Conservation (phyloP, 352 stramenopile species). For the Phytophthora agathidicida region DNA sequence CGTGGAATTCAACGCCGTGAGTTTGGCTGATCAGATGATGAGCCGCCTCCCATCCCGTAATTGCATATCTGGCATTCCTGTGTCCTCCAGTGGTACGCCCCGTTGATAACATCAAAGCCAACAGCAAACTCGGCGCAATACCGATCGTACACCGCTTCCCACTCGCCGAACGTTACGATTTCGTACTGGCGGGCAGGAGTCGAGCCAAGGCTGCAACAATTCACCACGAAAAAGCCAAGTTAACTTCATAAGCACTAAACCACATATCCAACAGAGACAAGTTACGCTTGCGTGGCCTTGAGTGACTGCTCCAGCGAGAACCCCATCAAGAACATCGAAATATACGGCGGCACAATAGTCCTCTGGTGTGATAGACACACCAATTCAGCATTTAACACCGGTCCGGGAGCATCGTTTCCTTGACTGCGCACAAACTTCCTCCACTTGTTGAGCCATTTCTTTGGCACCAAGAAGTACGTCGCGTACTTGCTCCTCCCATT, state of each 20-base stretch:
- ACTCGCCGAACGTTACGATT: conserved; percentile 83
- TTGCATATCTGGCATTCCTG: conserved; percentile 83
- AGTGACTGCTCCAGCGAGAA: conserved; percentile 83
- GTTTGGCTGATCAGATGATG: conserved; percentile 52
- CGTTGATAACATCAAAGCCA: conserved; percentile 79
- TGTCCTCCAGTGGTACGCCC: conserved; percentile 85
- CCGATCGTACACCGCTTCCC: conserved; percentile 78
- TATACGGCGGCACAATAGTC: conserved; percentile 81
- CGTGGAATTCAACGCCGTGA: conserved; percentile 34
- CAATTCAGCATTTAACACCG: conserved; percentile 83
- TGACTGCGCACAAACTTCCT: conserved; percentile 75
- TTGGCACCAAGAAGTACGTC: conserved; percentile 83
- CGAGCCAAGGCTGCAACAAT: conserved; percentile 46
- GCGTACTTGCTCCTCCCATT: conserved; percentile 52
- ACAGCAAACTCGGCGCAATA: conserved; percentile 86
- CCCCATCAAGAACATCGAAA: conserved; percentile 87
- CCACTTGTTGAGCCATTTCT: conserved; percentile 87
- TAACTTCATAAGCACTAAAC: neutral
- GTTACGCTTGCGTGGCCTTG: conserved; percentile 73
- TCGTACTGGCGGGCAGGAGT: conserved; percentile 78
- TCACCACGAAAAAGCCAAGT: conserved; percentile 1
- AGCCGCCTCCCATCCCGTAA: conserved; percentile 62
- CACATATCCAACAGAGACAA: conserved; percentile 14
- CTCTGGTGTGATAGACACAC: conserved; percentile 81
- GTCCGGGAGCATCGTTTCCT: conserved; percentile 57